These are phyloP conservation scores for Thozetella sp. DNA, from an alignment of 495 filamentous ascomycete species.

Conservation along the genomic window DNA sequence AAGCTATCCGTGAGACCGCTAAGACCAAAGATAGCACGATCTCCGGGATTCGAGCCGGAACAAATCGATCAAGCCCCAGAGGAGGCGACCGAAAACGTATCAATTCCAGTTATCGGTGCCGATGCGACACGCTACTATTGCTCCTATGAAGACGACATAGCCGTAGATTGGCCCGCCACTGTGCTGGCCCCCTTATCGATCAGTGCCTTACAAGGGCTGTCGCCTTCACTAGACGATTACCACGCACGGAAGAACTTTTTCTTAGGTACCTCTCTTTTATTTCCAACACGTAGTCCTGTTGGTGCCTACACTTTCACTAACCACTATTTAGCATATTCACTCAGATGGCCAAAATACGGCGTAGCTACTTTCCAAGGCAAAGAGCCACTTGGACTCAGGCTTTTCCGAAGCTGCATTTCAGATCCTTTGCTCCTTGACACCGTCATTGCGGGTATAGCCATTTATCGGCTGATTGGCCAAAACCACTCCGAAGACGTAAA, in stretches of 20 bases:
- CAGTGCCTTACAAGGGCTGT: not conserved
- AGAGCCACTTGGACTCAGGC: not conserved
- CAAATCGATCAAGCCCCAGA: not conserved
- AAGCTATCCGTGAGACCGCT: no score
- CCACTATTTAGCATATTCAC: not conserved
- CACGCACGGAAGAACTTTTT: not conserved
- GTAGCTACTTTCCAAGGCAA: not conserved
- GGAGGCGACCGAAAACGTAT: not conserved
- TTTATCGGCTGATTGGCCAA: not conserved
- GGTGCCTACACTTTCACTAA: not conserved
- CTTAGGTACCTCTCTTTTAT: not conserved
- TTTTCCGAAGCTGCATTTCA: not conserved
- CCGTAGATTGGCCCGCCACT: not conserved
- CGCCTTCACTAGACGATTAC: not conserved
- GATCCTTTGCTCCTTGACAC: not conserved
- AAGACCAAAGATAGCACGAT: not conserved
- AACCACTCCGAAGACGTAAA: not conserved
- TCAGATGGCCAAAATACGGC: not conserved
- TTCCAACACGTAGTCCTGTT: not conserved
- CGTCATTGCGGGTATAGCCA: not conserved
- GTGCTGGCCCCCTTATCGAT: not conserved
- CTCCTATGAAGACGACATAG: not conserved
- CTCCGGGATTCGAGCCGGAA: not conserved
- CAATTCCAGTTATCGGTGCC: not conserved
- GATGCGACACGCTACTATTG: not conserved